Base-by-base conservation (phyloP, 495 filamentous ascomycete genomes). In the Neurospora sp. region DNA sequence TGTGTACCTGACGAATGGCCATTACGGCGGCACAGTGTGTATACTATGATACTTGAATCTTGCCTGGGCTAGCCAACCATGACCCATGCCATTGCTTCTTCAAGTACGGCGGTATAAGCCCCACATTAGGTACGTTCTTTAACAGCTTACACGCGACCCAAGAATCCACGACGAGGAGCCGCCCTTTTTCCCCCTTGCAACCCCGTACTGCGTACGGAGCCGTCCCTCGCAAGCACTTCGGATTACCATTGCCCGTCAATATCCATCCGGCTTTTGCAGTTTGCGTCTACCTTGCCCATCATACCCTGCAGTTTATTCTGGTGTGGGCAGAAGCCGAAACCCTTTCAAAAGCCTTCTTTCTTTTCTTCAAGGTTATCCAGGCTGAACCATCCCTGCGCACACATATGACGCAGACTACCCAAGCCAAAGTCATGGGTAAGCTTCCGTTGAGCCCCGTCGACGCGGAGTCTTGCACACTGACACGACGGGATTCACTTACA, bases 331-430 rank as follows among this genome's bases (percentile, higher is more conserved):
- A 75, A 70, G 75, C 74, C 79, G 74, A 76, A 81, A 78, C 76
- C 74, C 75, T 75, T 76, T 76, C 77, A 76, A 74, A 74, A 79
- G 74, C 70, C 72, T 78, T 61, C 37, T 16, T 42, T 59, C n/a
- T 61, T 18, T 70, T 37, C 70, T 65, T 53, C 69, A 74, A 72
- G 79, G 76, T 75, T 74, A 73, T 76, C 75, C 73, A 79, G 75
- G 78, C 78, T 77, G 74, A 76, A 74, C 69, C 69, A 80, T 75
- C 79, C 79, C 79, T 81, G 79, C 77, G 71, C 61, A 70, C 72
- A 70, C 78, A 79, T 75, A 79, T 81, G 79, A 81, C 79, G 78
- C 79, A 77, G 77, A 71, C 75, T 74, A 74, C 71, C 72, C 74
- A 71, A 73, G 76, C 75, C 77, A 73, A 76, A 75, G 78, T 76